Base-by-base conservation (phyloP, 495 filamentous ascomycete genomes). In the Tuber brumale region DNA sequence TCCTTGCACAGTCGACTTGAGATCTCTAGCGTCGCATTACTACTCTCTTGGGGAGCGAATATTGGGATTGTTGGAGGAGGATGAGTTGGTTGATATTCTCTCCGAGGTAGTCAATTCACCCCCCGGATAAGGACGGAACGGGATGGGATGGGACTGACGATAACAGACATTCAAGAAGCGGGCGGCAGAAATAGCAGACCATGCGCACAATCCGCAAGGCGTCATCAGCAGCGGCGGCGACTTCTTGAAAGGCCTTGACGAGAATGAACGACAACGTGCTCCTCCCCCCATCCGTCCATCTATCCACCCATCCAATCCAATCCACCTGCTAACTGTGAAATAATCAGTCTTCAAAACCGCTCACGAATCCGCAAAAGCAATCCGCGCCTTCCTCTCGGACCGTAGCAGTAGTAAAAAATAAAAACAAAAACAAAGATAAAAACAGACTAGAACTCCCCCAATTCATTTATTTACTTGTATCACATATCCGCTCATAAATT, bases 11-110 rank as follows among this genome's bases (percentile, higher is more conserved):
- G 92, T 99, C 14, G 93, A 97, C 75, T 82, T 99, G 69, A 90
- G 95, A 57, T 88, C 90, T 23, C 86, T 93, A 82, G 93, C 93
- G 70, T 90, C 91, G 23, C 90, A 97, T 83, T 97, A 95, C 82
- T 98, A 97, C 85, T 90, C 87, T 10, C 87, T 97, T 21, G 94
- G 91, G 23, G 90, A 91, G 78, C 88, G 93, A 71, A 92, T 97
- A 81, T 86, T 99, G 74, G 94, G 97, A 76, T 85, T 99, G 14
- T 94, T 95, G 73, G 95, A 97, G 76, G 94, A 97, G 84, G 91
- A 93, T 76, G 93, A 96, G 83, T 88, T 97, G 85, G 91, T 90
- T 61, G 91, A 92, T 82, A 88, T 95, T 21, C 83, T 97, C 76
- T 89, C 87, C 70, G 91, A 92, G 78, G 91, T 91, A 83, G 70